Percentiles rank a stretch among this genome's conserved stretches.
phyloP scores from a whole-genome alignment of 116 monocot genomes.

The Papilionanthe hybrid region DNA sequence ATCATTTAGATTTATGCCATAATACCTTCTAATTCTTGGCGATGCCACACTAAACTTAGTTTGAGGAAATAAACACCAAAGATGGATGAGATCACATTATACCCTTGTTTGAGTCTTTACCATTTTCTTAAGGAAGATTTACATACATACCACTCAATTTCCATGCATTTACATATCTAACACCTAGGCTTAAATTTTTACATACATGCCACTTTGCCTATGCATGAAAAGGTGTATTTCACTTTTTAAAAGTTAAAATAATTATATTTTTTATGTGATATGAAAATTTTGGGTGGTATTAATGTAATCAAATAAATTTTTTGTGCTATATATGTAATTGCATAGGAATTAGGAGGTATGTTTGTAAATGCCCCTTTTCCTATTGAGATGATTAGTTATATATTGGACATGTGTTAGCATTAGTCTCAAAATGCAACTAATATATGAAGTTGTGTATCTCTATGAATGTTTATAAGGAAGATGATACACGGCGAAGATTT shows the following conservation, averaged over 20 bases:
- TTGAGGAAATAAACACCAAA: not conserved
- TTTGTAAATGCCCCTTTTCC: too few relatives aligned
- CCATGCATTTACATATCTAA: too few relatives aligned
- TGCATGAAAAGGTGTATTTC: too few relatives aligned
- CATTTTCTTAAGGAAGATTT: not conserved
- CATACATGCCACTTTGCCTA: too few relatives aligned
- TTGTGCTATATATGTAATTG: too few relatives aligned
- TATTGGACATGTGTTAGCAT: not conserved
- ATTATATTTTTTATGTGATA: too few relatives aligned
- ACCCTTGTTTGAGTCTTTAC: not conserved
- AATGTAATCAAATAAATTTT: too few relatives aligned
- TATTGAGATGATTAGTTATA: not conserved
- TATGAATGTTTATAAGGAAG: conserved; percentile 6
- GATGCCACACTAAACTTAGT: not conserved
- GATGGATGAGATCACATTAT: not conserved
- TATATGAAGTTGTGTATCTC: not conserved
- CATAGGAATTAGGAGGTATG: too few relatives aligned
- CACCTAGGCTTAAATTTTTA: too few relatives aligned
- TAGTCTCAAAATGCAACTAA: not conserved
- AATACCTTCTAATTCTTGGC: not conserved
- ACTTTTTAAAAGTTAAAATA: too few relatives aligned
- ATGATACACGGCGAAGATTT: not conserved
- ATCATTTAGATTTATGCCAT: not conserved
- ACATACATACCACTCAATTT: too few relatives aligned
- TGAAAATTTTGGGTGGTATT: too few relatives aligned